Base-by-base conservation (phyloP, 495 filamentous ascomycete genomes). In the Talaromyces trachyspermus region DNA sequence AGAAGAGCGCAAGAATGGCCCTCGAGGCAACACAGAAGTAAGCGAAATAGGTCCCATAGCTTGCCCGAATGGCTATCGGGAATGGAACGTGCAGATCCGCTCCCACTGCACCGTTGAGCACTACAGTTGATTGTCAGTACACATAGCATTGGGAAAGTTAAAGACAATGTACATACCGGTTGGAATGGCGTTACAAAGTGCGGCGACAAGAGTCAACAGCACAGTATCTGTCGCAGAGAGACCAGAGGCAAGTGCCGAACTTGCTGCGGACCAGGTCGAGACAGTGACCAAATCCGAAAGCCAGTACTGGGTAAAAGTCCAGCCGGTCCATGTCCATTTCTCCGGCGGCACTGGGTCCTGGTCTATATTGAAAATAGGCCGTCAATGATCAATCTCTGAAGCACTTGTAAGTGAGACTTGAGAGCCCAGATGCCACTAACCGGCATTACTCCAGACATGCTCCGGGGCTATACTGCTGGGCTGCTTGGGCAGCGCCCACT, bases 31-130 rank as follows among this genome's bases (percentile, higher is more conserved):
- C 54, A 29, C 64, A 63, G 49, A 68, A 63, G 37, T 72, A 74
- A 26, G 71, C 75, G 5, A 84, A 82, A 71, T 74, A 68, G 46
- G 59, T 65, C 27, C 69, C 66, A 50, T 71, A 76, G 14, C 64
- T 66, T 11, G 70, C 61, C 3, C 69, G 55, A 45, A 65, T 61
- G 17, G 63, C 60, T 1, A 71, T 61, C 14, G 68, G 66, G 51
- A 69, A 74, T 11, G 69, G 66, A 33, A 71, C 64, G 47, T 71
- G 71, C n/a, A 71, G 62, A 41, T 60, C 53, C 24, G 71, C 72
- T 14, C 74, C 72, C 17, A 72, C 54, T 20, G 63, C 58, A n/a
- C 74, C 74, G 54, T 76, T 76, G 42, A 76, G 60, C 0, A 70
- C 66, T 19, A 74, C 11, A 43, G 8, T 43, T 43, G 22, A 43